Evolutionary conservation across 306 rosid species (phyloP).

Genomic region (Cucumis cinereus): DNA sequence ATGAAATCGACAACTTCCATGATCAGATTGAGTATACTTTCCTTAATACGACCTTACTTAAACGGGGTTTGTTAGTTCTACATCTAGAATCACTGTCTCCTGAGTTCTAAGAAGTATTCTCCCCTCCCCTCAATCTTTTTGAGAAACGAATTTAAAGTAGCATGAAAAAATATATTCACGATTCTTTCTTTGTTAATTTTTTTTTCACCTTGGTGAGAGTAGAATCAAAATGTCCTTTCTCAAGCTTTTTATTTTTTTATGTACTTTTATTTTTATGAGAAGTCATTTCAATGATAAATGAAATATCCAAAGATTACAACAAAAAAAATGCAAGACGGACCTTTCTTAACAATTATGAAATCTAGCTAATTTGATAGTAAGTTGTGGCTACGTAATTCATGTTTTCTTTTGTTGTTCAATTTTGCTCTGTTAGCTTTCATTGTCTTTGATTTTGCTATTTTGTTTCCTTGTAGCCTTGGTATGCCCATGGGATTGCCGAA

Average conservation of each 20-base stretch:
- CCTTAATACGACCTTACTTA: background rate
- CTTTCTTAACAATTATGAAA: background rate
- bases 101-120: background rate
- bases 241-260: background rate
- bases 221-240: background rate
- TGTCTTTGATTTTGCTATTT: slow-evolving; percentile 9
- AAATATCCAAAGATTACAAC: no score
- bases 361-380: background rate
- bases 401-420: background rate
- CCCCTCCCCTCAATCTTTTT: background rate
- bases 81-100: background rate
- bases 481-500: slow-evolving; percentile 96
- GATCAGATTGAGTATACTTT: background rate
- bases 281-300: no score
- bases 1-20: no score
- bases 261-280: no score
- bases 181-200: background rate
- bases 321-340: no score
- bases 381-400: background rate
- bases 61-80: background rate
- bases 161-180: background rate
- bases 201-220: background rate
- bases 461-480: slow-evolving; percentile 68
- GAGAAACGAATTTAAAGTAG: background rate
- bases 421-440: background rate